phyloP scores from a whole-genome alignment of 305 asterid species.

The Euphrasia arctica region DNA sequence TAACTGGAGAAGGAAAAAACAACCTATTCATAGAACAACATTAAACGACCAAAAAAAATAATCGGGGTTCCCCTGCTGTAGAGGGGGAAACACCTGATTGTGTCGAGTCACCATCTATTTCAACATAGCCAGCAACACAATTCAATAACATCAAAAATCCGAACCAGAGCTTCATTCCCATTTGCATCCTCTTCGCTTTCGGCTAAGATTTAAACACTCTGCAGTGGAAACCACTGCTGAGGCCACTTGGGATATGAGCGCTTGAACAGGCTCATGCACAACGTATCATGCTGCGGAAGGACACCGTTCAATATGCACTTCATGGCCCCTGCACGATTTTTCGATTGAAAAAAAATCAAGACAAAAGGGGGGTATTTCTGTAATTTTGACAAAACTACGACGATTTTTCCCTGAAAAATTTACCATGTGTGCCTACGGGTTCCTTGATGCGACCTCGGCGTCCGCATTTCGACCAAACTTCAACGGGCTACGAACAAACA shows the following conservation, averaged over 20 bases:
- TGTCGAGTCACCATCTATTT: constrained; percentile 13
- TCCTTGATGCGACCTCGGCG: constrained; percentile 95
- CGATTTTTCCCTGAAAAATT: not conserved
- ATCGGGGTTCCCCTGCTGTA: too few relatives aligned
- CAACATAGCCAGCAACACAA: constrained; percentile 26
- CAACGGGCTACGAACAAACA: constrained; percentile 71
- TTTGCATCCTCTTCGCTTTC: not conserved
- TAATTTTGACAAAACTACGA: not conserved
- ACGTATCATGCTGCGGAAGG: constrained; percentile 87
- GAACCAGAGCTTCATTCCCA: constrained; percentile 86
- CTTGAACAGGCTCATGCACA: constrained; percentile 87
- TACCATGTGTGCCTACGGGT: constrained; percentile 99
- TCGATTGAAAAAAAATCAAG: not conserved
- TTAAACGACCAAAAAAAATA: constrained; percentile 33
- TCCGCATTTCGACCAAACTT: constrained; percentile 87
- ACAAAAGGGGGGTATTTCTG: not conserved
- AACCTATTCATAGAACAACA: constrained; percentile 7
- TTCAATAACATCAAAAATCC: constrained; percentile 33
- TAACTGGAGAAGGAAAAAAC: not conserved
- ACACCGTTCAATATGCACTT: constrained; percentile 76
- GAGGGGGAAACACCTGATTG: constrained; percentile 23
- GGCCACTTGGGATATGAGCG: constrained; percentile 96
- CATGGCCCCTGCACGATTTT: constrained; percentile 68
- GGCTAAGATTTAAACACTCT: constrained; percentile 29
- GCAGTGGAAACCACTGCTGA: constrained; percentile 66